Percentiles rank a stretch among this genome's conserved stretches.
These are phyloP conservation scores for Breynia disticha DNA, from an alignment of 441 rosid species.

Conservation along the genomic window DNA sequence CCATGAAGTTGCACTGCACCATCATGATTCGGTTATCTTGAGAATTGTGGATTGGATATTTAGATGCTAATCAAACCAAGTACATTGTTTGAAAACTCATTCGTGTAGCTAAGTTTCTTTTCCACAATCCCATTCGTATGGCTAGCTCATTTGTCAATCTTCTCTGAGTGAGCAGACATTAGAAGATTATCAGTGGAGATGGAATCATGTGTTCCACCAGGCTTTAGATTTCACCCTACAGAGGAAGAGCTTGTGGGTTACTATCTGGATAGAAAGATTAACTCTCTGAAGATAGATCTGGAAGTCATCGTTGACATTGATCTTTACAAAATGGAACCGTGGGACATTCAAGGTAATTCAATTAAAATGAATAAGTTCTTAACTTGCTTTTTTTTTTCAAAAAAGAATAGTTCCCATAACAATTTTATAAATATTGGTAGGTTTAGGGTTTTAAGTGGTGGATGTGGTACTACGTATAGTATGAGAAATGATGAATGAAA, in stretches of 20 bases:
- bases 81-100: no score
- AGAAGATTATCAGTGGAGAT: constrained; percentile 27
- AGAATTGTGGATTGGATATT: constrained; percentile 18
- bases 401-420: no score
- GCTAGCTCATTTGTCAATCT: no score
- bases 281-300: constrained; percentile 58
- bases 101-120: no score
- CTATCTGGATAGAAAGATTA: constrained; percentile 69
- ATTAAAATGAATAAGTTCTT: no score
- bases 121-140: no score
- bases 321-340: constrained; percentile 95
- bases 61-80: not conserved
- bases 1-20: constrained; percentile 22
- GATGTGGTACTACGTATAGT: no score
- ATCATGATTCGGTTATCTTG: constrained; percentile 12
- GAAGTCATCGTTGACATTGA: constrained; percentile 77
- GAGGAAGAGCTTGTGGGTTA: constrained; percentile 96
- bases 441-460: no score
- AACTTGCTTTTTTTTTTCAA: no score
- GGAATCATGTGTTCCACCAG: constrained; percentile 77
- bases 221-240: constrained; percentile 90
- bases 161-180: no score
- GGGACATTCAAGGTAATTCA: constrained; percentile 85
- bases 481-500: no score
- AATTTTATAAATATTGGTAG: no score